Evolutionary conservation across 495 filamentous ascomycete genomes (phyloP), one percentile per base, ranked within the genome.

Genomic region (Apodospora peruviana): DNA sequence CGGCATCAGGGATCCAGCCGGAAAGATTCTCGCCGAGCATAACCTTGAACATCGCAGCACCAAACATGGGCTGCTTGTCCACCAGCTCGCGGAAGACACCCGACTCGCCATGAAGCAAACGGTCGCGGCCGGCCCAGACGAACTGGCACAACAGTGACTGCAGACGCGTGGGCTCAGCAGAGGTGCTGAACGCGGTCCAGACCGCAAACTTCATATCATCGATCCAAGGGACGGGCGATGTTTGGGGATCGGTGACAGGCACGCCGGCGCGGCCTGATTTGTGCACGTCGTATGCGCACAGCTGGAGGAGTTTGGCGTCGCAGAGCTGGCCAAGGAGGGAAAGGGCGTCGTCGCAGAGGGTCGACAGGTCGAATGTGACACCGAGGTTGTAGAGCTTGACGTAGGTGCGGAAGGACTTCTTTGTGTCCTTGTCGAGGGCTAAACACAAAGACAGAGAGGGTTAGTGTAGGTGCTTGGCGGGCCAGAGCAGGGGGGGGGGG

Each of bases 121-220:
- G 44, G 12, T 42, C 40, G 29, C 58, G 55, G 14, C 51, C 58
- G 3, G 55, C 58, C 43, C 36, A 60, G 41, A 55, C 32, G 16
- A 58, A 60, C 12, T 37, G 35, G 1, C 45, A 42, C 0, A 60
- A 41, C 0, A 60, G 20, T 0, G 20, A 25, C n/a, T 58, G 58
- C 0, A 55, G 43, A 10, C n/a, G 14, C 7, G 48, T 52, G n/a
- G 57, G 47, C 16, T 57, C 51, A 2, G 23, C 17, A 2, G 52
- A n/a, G 24, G 19, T 43, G 9, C 18, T 7, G 3, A 5, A 0
- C 21, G 39, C 36, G 1, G 12, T 12, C 3, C n/a, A 0, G 1
- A 45, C 9, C 0, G 25, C 23, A 14, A 21, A 0, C 14, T 38
- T 7, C 18, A 20, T 14, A 9, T 34, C 27, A 4, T 32, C 27